Evolutionary conservation across 2,329 filamentous ascomycete genomes (phyloP).

Genomic region (Trichoderma aggressivum): DNA sequence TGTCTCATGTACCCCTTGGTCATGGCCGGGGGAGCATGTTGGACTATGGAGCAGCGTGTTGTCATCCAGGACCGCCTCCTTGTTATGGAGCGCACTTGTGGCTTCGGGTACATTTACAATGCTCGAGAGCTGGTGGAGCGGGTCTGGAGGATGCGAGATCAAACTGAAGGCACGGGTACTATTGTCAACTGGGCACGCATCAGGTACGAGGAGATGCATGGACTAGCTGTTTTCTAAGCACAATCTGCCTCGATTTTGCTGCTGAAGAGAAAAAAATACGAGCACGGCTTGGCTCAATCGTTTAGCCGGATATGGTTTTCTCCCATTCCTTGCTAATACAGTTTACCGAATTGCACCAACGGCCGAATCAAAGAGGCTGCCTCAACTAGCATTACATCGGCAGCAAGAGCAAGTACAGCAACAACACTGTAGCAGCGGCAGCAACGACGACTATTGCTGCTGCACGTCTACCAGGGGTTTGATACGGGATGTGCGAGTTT

Average conservation of each 20-base stretch:
- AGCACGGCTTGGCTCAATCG: not conserved
- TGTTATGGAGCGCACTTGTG: constrained; percentile 43
- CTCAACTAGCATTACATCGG: not conserved
- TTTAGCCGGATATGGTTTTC: not conserved
- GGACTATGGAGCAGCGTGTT: constrained; percentile 35
- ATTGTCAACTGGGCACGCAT: constrained; percentile 36
- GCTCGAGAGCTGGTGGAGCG: constrained; percentile 38
- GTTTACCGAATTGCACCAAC: not conserved
- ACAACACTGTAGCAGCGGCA: not conserved
- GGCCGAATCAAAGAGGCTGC: not conserved
- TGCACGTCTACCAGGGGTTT: not conserved
- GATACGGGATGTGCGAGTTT: not conserved
- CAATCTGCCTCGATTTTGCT: not conserved
- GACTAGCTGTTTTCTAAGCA: constrained; percentile 32
- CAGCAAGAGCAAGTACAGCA: not conserved
- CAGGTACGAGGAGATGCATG: constrained; percentile 36
- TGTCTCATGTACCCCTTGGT: constrained; percentile 42
- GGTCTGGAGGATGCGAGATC: constrained; percentile 36
- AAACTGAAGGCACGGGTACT: constrained; percentile 27
- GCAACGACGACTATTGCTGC: not conserved
- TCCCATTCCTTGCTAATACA: not conserved
- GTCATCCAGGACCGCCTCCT: constrained; percentile 39
- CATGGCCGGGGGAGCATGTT: constrained; percentile 40
- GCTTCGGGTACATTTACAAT: constrained; percentile 42
- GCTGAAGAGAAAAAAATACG: not conserved